phyloP scores from a whole-genome alignment of 164 flowering plant genomes.

The Dillenia turbinata region DNA sequence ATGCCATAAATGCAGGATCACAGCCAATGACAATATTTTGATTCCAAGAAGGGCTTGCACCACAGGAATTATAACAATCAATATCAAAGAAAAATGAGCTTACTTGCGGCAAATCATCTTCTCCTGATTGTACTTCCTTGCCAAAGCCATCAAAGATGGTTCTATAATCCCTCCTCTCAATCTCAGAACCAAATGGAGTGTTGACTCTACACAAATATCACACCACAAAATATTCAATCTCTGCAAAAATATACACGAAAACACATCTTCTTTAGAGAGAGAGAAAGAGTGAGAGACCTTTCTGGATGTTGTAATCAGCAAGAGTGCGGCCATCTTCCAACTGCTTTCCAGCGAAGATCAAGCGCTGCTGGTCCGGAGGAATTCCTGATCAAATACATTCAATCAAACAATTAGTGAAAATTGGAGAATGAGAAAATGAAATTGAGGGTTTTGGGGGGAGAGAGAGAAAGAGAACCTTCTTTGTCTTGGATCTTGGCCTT shows the following conservation, averaged over 20 bases:
- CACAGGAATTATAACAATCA: too few species aligned
- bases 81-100: not conserved
- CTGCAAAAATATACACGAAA: not conserved
- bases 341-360: slow-evolving; percentile 20
- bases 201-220: slow-evolving; percentile 10
- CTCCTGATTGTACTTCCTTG: slow-evolving; percentile 27
- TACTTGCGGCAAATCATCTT: slow-evolving; percentile 29
- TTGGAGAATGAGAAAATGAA: not conserved
- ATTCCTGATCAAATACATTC: not conserved
- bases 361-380: slow-evolving; percentile 17
- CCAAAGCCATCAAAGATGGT: slow-evolving; percentile 28
- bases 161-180: slow-evolving; percentile 26
- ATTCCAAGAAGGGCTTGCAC: too few species aligned
- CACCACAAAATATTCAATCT: not conserved
- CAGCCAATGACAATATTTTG: too few species aligned
- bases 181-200: slow-evolving; percentile 23
- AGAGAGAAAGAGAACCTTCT: slow-evolving; percentile 7
- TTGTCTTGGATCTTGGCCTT: slow-evolving; percentile 18
- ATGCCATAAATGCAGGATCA: too few species aligned
- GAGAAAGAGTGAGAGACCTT: slow-evolving; percentile 2
- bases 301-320: slow-evolving; percentile 21
- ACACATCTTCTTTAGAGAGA: not conserved
- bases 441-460: not conserved
- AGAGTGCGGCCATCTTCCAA: slow-evolving; percentile 20
- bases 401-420: not conserved